Conservation (phyloP, 257 asterid species). For the Salvia hispanica region DNA sequence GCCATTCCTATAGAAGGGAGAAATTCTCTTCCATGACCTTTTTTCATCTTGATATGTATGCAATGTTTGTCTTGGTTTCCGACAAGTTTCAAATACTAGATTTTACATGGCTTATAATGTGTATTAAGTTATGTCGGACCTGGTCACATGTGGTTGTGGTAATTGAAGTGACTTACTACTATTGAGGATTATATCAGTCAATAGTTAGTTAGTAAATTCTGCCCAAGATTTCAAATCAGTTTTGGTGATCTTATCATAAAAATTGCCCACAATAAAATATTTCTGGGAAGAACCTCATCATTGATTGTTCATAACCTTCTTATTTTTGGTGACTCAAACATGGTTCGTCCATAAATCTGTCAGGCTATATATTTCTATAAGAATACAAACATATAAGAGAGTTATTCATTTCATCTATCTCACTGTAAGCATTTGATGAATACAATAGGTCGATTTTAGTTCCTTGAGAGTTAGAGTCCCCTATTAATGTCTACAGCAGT, state of each 20-base stretch:
- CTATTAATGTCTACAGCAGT: neutral
- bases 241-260: too few relatives aligned
- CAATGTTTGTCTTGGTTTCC: slow-evolving; percentile 18
- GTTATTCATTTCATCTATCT: neutral
- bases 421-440: neutral
- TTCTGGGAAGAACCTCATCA: neutral
- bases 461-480: slow-evolving; percentile 15
- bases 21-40: slow-evolving; percentile 15
- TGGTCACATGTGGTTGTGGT: neutral
- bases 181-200: too few relatives aligned
- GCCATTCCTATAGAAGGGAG: slow-evolving; percentile 21
- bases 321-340: slow-evolving; percentile 15
- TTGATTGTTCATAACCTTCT: neutral
- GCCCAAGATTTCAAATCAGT: too few relatives aligned
- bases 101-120: slow-evolving; percentile 18
- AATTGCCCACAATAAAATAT: too few relatives aligned
- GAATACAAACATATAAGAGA: neutral
- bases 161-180: too few relatives aligned
- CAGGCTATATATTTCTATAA: neutral
- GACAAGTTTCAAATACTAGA: neutral
- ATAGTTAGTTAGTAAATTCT: too few relatives aligned
- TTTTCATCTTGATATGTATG: slow-evolving; percentile 16
- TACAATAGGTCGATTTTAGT: neutral
- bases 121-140: neutral
- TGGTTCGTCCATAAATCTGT: slow-evolving; percentile 6